Base-by-base conservation (phyloP, 202 grass and related monocot species). In the Panicum virgatum region DNA sequence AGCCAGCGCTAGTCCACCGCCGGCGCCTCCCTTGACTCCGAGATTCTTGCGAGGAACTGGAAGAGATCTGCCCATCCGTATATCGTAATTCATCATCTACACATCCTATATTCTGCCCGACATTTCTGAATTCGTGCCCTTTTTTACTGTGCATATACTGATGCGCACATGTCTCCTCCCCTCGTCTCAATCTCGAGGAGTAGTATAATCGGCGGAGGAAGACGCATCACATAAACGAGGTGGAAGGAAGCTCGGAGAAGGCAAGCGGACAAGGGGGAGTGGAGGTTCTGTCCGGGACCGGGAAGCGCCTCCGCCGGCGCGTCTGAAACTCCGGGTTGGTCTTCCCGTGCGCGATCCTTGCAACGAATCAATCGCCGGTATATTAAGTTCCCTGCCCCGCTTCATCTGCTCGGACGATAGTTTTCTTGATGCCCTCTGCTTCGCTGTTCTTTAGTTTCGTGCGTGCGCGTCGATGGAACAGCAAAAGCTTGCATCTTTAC, bases 111-210 rank as follows among this genome's bases (percentile, higher is more conserved):
- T 72, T 69, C 74, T 72, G 11, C 52, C 27, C 46, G 0, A 25
- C 80, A 78, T 83, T 77, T 77, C 30, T 39, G 47, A 18, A 58
- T 56, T 47, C 1, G 36, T 18, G 12, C 34, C 12, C 36, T 74
- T 74, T 32, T 83, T 82, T 82, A 43, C 10, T 43, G 79, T 23
- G 30, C 11, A 27, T 44, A 59, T 34, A 42, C 79, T 83, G n/a
- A 73, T 11, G 86, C 80, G 38, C 80, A 72, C 58, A 32, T 51
- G 68, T 48, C 26, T 12, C 27, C 69, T 19, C 23, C 47, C 40
- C 46, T 59, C 8, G 83, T 88, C 80, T 66, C 71, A 45, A 78
- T 88, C 80, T 59, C 62, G 50, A 83, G 23, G 23, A 45, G 44
- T 23, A 30, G 22, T 67, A n/a, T 40, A 45, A 11, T 70, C 26